Base-by-base conservation (phyloP, 2,329 filamentous ascomycete species). In the Chaetomiaceae sp. region DNA sequence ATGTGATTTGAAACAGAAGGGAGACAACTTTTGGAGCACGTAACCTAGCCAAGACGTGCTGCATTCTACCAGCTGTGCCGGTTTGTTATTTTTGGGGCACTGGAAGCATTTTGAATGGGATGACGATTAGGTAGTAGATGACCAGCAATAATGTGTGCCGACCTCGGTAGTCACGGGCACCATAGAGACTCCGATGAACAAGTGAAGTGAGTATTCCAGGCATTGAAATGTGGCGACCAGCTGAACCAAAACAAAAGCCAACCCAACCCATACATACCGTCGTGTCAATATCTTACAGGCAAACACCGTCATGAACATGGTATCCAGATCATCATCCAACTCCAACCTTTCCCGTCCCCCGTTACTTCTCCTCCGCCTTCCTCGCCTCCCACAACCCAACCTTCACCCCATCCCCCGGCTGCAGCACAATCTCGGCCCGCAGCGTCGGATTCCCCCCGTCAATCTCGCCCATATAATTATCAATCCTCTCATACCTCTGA, bases 401-500 rank as follows among this genome's bases (percentile, higher is more conserved):
- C 45, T 65, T 71, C 14, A 86, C 82, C 2, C 82, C 83, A 43
- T 83, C 72, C 0, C 73, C 78, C 0, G 83, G 83, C 61, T 77
- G 75, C 60, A 85, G 61, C 34, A 83, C 79, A 61, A 86, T 81
- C 63, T 85, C 80, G 1, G 79, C 69, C 72, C 78, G 82, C 56
- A 85, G 69, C 47, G 66, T 67, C 6, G 81, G 80, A 1, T 71
- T 66, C 1, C 79, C 81, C 14, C 75, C 75, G 61, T 84, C 80
- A 34, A 82, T 62, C n/a, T 69, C 67, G 7, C 66, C 59, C 81
- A 83, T 84, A 61, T 76, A 71, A 63, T 72, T 80, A 63, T 83
- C 79, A 7, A 90, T 73, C 11, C 75, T 70, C 51, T 84, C 81
- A 65, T 87, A 94, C 22, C 78, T 76, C 73, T 92, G 89, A 65